A percentile compares a stretch with the other conserved stretches of the same genome.
Conservation (phyloP, 2,329 filamentous ascomycete species). For the Ascochyta clinopodiicola region DNA sequence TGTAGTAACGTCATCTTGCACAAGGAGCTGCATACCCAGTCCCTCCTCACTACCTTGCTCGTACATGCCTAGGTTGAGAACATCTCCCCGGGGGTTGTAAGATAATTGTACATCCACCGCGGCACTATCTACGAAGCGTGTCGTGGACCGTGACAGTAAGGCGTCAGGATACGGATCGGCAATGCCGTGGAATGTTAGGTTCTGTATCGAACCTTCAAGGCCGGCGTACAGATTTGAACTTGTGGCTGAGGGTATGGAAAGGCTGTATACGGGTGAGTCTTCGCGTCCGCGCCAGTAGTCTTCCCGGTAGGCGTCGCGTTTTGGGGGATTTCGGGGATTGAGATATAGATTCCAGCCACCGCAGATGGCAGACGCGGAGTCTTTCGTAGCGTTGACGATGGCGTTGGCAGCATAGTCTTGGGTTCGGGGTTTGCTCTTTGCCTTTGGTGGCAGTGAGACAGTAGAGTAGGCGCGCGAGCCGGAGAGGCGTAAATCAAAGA, state of each 20-base stretch:
- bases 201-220: slow-evolving; percentile 54
- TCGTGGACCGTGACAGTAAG: slow-evolving; percentile 29
- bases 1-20: slow-evolving; percentile 47
- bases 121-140: not conserved
- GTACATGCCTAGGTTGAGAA: slow-evolving; percentile 54
- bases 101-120: slow-evolving; percentile 34
- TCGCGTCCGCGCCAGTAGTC: slow-evolving; percentile 27
- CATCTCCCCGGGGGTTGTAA: slow-evolving; percentile 45
- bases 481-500: slow-evolving; percentile 66
- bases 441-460: slow-evolving; percentile 28
- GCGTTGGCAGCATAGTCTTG: slow-evolving; percentile 25
- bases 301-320: slow-evolving; percentile 21
- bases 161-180: slow-evolving; percentile 54
- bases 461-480: slow-evolving; percentile 50
- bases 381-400: slow-evolving; percentile 17
- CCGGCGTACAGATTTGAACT: slow-evolving; percentile 58
- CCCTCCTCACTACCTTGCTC: slow-evolving; percentile 49
- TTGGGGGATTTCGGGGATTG: slow-evolving; percentile 42
- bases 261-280: slow-evolving; percentile 55
- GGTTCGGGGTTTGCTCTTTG: not conserved
- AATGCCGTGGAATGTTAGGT: slow-evolving; percentile 53
- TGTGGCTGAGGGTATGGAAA: slow-evolving; percentile 54
- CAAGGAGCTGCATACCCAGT: slow-evolving; percentile 48
- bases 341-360: slow-evolving; percentile 57
- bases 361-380: slow-evolving; percentile 7